Conservation (phyloP, 169 alveolate species). For the Pseudocohnilembus persalinus region DNA sequence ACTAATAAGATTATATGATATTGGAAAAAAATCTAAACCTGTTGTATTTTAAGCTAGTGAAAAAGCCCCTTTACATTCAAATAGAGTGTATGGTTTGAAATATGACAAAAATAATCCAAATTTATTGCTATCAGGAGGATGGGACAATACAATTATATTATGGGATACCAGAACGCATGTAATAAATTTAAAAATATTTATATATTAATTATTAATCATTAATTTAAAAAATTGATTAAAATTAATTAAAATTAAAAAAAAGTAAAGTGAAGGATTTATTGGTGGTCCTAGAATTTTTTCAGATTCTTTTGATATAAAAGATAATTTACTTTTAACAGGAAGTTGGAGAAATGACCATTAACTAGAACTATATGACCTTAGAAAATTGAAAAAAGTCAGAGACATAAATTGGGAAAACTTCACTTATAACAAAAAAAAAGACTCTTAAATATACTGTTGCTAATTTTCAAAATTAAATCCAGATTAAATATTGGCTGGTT, state of each 20-base stretch:
- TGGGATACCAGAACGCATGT: constrained; percentile 76
- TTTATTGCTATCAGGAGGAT: constrained; percentile 76
- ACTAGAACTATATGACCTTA: constrained; percentile 78
- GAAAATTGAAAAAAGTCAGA: constrained; percentile 58
- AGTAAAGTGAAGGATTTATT: constrained; percentile 42
- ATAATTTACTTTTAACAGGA: constrained; percentile 71
- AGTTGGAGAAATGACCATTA: constrained; percentile 78
- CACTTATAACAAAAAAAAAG: not conserved
- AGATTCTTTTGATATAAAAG: constrained; percentile 77
- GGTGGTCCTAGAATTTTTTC: constrained; percentile 81
- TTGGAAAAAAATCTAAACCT: constrained; percentile 56
- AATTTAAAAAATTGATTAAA: no score
- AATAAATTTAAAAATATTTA: constrained; percentile 28
- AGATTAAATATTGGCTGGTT: constrained; percentile 17
- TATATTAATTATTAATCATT: no score
- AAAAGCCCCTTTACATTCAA: constrained; percentile 71
- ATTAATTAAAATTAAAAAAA: no score
- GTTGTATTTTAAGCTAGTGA: constrained; percentile 62
- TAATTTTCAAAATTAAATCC: constrained; percentile 7
- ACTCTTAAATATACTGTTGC: constrained; percentile 2
- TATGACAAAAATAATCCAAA: constrained; percentile 69
- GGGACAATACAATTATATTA: constrained; percentile 77
- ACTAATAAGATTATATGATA: constrained; percentile 79
- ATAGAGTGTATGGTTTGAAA: constrained; percentile 78
- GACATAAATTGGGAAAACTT: constrained; percentile 56